A percentile compares a stretch with the other conserved stretches of the same genome.
Evolutionary conservation across 1,284 basidiomycete species (phyloP).

Genomic region (Pseudozyma sp.): DNA sequence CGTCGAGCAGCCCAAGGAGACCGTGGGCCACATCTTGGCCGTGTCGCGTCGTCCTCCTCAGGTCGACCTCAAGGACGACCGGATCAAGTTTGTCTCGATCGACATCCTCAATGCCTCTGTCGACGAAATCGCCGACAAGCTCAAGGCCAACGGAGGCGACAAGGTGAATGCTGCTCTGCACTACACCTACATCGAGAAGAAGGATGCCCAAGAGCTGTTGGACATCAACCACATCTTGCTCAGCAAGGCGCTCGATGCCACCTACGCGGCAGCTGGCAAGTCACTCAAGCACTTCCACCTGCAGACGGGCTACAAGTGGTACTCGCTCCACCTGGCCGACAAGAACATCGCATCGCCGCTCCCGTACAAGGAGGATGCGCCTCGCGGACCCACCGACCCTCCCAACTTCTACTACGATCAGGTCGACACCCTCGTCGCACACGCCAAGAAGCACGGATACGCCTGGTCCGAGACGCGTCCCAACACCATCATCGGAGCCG

Average conservation of each 20-base stretch:
- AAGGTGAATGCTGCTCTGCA: constrained; percentile 36
- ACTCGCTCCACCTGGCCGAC: constrained; percentile 45
- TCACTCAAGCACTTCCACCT: constrained; percentile 43
- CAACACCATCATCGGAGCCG: constrained; percentile 50
- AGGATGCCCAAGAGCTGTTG: constrained; percentile 36
- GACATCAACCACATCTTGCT: constrained; percentile 42
- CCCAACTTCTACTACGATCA: constrained; percentile 52
- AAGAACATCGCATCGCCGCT: constrained; percentile 41
- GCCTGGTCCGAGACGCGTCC: constrained; percentile 46
- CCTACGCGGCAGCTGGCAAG: constrained; percentile 30
- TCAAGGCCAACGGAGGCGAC: constrained; percentile 34
- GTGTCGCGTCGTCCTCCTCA: constrained; percentile 38
- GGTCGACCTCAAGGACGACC: constrained; percentile 37
- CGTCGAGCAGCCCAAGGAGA: constrained; percentile 27
- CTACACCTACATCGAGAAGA: constrained; percentile 53
- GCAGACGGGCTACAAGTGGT: constrained; percentile 53
- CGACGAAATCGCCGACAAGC: constrained; percentile 26
- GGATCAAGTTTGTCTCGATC: constrained; percentile 48
- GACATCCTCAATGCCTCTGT: constrained; percentile 39
- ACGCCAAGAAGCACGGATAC: constrained; percentile 45
- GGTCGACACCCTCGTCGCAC: constrained; percentile 37
- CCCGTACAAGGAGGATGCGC: constrained; percentile 38
- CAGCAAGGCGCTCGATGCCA: constrained; percentile 43
- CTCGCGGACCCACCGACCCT: constrained; percentile 32
- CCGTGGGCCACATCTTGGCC: constrained; percentile 27